Percentiles rank a stretch among this genome's conserved stretches.
These are phyloP conservation scores for Oligophagozyma castellii DNA, from an alignment of 1,139 yeast species.

Conservation along the genomic window DNA sequence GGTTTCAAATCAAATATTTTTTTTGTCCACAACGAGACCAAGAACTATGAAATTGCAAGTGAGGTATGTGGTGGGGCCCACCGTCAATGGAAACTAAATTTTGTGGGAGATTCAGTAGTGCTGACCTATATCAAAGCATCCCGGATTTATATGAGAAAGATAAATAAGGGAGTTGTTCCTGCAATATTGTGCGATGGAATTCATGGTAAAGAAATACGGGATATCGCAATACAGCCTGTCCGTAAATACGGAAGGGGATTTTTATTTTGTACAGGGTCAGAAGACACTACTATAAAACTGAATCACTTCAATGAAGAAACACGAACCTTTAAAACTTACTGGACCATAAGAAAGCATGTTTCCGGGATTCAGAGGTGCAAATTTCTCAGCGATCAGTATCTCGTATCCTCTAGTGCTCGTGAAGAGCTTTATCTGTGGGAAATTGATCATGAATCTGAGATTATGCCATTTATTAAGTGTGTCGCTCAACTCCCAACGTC, in stretches of 20 bases:
- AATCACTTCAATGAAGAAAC: constrained; percentile 27
- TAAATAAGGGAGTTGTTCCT: constrained; percentile 18
- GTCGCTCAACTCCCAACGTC: constrained; percentile 36
- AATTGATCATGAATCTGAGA: constrained; percentile 26
- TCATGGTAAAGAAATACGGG: constrained; percentile 83
- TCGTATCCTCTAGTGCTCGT: constrained; percentile 70
- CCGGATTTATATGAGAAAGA: constrained; percentile 24
- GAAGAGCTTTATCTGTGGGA: constrained; percentile 84
- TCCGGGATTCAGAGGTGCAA: constrained; percentile 74
- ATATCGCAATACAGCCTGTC: constrained; percentile 35
- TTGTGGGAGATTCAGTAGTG: constrained; percentile 22
- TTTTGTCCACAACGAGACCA: constrained; percentile 72
- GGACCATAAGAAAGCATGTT: constrained; percentile 69
- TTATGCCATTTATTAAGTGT: constrained; percentile 33
- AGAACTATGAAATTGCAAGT: constrained; percentile 53
- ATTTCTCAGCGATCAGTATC: constrained; percentile 40
- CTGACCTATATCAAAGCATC: constrained; percentile 44
- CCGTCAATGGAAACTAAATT: constrained; percentile 51
- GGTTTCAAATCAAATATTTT: constrained; percentile 78
- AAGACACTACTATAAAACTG: constrained; percentile 67
- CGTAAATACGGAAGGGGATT: constrained; percentile 13
- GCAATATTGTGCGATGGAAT: constrained; percentile 41
- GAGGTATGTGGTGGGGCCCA: constrained; percentile 90
- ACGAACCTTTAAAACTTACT: constrained; percentile 34
- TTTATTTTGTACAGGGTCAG: constrained; percentile 65